phyloP scores from a whole-genome alignment of 2,329 filamentous ascomycete genomes.

The Xylariaceae sp. region DNA sequence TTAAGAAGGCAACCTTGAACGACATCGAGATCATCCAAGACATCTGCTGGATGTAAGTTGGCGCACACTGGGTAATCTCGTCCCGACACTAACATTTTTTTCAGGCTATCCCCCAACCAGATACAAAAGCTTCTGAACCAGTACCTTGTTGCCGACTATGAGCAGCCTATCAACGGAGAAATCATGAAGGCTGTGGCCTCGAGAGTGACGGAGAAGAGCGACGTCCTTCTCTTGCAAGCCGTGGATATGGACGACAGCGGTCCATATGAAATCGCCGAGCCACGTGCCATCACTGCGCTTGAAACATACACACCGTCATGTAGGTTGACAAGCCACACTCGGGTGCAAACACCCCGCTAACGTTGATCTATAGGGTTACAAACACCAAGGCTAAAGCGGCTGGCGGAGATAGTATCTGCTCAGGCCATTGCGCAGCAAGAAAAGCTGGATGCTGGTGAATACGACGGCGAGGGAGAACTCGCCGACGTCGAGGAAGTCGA shows the following conservation, averaged over 20 bases:
- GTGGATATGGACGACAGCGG: constrained; percentile 99
- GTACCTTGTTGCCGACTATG: constrained; percentile 97
- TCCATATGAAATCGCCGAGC: constrained; percentile 97
- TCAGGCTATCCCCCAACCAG: constrained; percentile 93
- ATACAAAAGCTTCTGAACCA: constrained; percentile 99
- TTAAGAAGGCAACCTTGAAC: constrained; percentile 98
- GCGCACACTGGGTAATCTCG: constrained; percentile 2
- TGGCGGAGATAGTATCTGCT: constrained; percentile 97
- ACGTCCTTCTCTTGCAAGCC: constrained; percentile 88
- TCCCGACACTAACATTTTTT: constrained; percentile 26
- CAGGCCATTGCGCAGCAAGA: constrained; percentile 97
- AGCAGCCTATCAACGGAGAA: constrained; percentile 98
- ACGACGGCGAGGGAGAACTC: constrained; percentile 51
- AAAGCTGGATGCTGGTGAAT: constrained; percentile 64
- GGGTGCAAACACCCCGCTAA: constrained; percentile 35
- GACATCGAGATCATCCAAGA: constrained; percentile 99
- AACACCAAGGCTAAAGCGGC: constrained; percentile 90
- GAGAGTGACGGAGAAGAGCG: constrained; percentile 96
- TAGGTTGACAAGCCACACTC: constrained; percentile 55
- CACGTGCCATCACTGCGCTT: constrained; percentile 90
- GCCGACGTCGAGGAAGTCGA: constrained; percentile 46
- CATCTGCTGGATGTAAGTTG: constrained; percentile 97
- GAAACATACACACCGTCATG: constrained; percentile 99
- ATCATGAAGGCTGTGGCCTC: constrained; percentile 99
- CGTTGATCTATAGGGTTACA: constrained; percentile 73